Conservation (phyloP, 2,329 filamentous ascomycete species). For the Orbilia javanica region DNA sequence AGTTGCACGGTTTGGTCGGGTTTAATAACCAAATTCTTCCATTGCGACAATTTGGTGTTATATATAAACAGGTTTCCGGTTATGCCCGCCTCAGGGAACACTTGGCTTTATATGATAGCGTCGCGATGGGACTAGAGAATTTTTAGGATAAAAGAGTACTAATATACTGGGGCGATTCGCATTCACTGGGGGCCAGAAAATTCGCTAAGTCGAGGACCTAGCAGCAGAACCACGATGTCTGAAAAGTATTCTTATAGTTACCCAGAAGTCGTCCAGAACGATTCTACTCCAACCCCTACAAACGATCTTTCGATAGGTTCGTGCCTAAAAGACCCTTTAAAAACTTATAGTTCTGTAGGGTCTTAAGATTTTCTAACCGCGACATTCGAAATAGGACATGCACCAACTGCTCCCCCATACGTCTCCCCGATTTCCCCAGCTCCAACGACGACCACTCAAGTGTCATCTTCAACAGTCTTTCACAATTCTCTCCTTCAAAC, state of each 20-base stretch:
- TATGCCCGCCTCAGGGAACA: too few species aligned
- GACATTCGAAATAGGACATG: background rate
- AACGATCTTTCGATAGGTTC: conserved; percentile 5
- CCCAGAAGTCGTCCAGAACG: conserved; percentile 2
- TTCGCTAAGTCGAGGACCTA: background rate
- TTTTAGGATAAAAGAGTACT: too few species aligned
- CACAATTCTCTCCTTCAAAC: conserved; percentile 20
- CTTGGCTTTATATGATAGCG: too few species aligned
- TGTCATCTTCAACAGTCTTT: conserved; percentile 6
- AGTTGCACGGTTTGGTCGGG: too few species aligned
- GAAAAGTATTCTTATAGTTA: conserved; percentile 6
- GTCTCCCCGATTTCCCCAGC: background rate
- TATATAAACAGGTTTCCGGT: too few species aligned
- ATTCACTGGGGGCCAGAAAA: background rate
- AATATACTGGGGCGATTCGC: background rate
- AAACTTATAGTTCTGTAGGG: background rate
- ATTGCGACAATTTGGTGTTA: too few species aligned
- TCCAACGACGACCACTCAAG: background rate
- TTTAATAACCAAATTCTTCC: too few species aligned
- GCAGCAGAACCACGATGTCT: background rate
- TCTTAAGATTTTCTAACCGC: background rate
- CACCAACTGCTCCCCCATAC: background rate
- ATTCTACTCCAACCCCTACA: background rate
- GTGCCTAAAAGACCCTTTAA: background rate
- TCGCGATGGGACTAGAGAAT: background rate